Evolutionary conservation across 768 basidiomycete species (phyloP), one percentile per base, ranked within the genome.

Genomic region (Tulasnella sp.): DNA sequence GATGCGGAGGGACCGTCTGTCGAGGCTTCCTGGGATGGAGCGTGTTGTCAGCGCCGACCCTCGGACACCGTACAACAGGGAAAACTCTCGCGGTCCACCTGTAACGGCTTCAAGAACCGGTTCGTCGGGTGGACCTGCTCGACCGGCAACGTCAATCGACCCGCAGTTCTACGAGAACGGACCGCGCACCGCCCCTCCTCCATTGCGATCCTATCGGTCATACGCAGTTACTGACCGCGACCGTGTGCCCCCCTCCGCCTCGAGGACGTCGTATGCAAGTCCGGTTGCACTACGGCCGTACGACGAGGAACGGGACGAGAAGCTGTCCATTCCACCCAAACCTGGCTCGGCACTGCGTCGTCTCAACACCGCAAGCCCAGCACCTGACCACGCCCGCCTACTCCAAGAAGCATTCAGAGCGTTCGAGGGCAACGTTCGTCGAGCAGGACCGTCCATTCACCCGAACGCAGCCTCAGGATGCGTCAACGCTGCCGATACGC

Each of bases 391-490:
- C 81, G 86, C 89, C 0, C 85, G 87, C n/a, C 84, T 95, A 69
- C 90, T 94, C 88, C 81, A 90, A 29, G 92, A 94, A 57, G 88
- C 90, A 23, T 84, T 94, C 18, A 82, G 85, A 5, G 89, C 91
- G 86, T 93, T 95, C 80, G 92, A 94, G 82, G 84, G 87, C 2
- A 88, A 91, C 35, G 84, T 94, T 1, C 83, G 86, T 29, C 90
- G 91, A 71, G 83, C 91, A 16, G 88, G 90, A 0, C 83, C 83
- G 10, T 32, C 79, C 23, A 46, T 42, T 55, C 69, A 67, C 32
- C 61, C 75, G 11, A 70, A 84, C 55, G 85, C 86, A 5, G 84
- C 87, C 23, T 85, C 86, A 0, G 92, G 93, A 48, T 83, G 93
- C 55, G 85, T 89, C 73, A 86, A 88, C 77, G 88, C 86, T 73